Conservation (phyloP, 2,329 filamentous ascomycete genomes). For the Coniochaeta prunicola region DNA sequence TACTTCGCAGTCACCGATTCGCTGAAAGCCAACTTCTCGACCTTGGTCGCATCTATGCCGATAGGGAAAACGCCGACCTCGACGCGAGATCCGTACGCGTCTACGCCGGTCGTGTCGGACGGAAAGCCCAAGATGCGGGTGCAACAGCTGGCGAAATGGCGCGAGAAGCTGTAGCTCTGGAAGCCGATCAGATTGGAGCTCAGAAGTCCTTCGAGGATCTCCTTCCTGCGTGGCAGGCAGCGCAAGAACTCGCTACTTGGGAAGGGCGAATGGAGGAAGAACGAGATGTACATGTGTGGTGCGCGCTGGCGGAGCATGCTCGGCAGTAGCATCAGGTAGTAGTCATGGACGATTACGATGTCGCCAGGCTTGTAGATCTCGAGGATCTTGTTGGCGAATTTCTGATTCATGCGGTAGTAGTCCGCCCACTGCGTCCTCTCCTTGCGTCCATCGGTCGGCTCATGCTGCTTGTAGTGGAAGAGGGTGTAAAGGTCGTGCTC, state of each 20-base stretch:
- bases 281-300: constrained; percentile 87
- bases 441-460: constrained; percentile 75
- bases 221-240: constrained; percentile 80
- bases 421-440: constrained; percentile 84
- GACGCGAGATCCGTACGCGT: constrained; percentile 82
- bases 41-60: constrained; percentile 80
- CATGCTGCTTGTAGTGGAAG: constrained; percentile 94
- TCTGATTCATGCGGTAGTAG: constrained; percentile 87
- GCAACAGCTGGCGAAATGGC: constrained; percentile 92
- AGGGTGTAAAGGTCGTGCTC: constrained; percentile 88
- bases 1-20: constrained; percentile 65
- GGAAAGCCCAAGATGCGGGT: constrained; percentile 86
- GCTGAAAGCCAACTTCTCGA: constrained; percentile 68
- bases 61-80: constrained; percentile 93
- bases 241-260: constrained; percentile 93
- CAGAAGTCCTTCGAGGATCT: constrained; percentile 81
- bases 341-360: constrained; percentile 88
- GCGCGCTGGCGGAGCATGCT: constrained; percentile 80
- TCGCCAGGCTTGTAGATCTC: constrained; percentile 89
- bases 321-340: constrained; percentile 84
- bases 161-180: constrained; percentile 90
- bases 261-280: constrained; percentile 91
- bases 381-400: constrained; percentile 83
- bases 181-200: constrained; percentile 92
- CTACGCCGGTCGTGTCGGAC: constrained; percentile 76